Percentiles rank a stretch among this genome's conserved stretches.
Conservation (phyloP, 2,329 filamentous ascomycete species). For the Aspergillus novofumigatus region DNA sequence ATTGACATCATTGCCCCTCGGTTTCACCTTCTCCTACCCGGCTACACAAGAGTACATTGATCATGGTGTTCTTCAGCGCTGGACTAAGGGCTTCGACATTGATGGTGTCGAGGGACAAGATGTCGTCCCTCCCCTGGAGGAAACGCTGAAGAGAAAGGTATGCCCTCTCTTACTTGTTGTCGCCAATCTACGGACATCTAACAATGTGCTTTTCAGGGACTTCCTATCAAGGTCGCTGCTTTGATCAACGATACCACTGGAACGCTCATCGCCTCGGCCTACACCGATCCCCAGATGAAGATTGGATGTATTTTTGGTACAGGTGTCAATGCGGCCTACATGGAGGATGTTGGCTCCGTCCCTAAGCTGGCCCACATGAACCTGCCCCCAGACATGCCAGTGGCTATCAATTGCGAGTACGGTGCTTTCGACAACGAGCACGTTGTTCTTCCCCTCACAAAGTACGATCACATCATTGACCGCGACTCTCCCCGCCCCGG, state of each 20-base stretch:
- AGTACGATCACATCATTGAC: conserved; percentile 84
- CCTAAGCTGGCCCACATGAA: conserved; percentile 93
- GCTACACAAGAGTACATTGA: conserved; percentile 92
- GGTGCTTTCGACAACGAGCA: conserved; percentile 95
- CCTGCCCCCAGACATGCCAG: conserved; percentile 74
- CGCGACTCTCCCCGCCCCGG: conserved; percentile 86
- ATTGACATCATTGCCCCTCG: conserved; percentile 63
- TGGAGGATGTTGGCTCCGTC: conserved; percentile 87
- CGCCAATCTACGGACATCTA: background rate
- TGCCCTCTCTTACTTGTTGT: conserved; percentile 12
- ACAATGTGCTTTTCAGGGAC: conserved; percentile 51
- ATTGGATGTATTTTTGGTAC: conserved; percentile 99
- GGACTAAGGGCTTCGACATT: conserved; percentile 98
- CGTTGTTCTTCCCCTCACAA: conserved; percentile 76
- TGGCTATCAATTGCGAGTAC: conserved; percentile 98
- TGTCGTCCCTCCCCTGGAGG: conserved; percentile 83
- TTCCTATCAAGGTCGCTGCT: conserved; percentile 88
- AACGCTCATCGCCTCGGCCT: conserved; percentile 91
- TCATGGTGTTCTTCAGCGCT: conserved; percentile 85
- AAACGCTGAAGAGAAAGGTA: conserved; percentile 67
- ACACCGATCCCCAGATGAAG: conserved; percentile 89
- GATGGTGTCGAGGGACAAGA: conserved; percentile 85
- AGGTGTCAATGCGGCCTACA: conserved; percentile 96
- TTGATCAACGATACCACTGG: conserved; percentile 98
- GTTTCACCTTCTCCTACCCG: conserved; percentile 95